Conservation (phyloP, 2,329 filamentous ascomycete species). For the Phialocephala sp. region DNA sequence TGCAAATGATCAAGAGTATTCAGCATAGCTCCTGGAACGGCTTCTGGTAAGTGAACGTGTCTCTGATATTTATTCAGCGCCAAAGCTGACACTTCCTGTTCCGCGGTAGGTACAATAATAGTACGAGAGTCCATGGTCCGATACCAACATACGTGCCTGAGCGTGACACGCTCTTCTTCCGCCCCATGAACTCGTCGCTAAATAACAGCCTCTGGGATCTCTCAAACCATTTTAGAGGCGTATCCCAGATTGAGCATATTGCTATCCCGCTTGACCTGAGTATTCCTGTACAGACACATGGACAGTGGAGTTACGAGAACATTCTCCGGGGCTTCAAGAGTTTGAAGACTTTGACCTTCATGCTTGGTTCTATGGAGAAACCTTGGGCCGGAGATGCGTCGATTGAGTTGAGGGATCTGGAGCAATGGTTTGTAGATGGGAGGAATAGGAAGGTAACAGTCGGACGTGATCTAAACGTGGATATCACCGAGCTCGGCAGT, state of each 20-base stretch:
- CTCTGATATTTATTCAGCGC: neutral
- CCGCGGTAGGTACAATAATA: too few species aligned
- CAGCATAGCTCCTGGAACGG: neutral
- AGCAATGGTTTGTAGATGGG: slow-evolving; percentile 27
- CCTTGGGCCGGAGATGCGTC: slow-evolving; percentile 7
- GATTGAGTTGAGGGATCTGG: slow-evolving; percentile 21
- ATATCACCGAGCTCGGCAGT: neutral
- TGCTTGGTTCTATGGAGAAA: slow-evolving; percentile 23
- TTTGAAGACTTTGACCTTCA: slow-evolving; percentile 24
- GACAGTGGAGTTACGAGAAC: neutral
- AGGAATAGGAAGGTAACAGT: slow-evolving; percentile 9
- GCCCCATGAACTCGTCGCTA: slow-evolving; percentile 12
- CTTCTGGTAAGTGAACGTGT: too few species aligned
- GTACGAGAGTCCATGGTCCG: neutral
- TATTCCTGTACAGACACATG: neutral
- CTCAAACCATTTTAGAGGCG: neutral
- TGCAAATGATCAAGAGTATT: neutral
- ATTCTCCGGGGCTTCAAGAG: neutral
- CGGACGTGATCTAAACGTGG: neutral
- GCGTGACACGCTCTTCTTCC: slow-evolving; percentile 25
- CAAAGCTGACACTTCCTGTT: neutral
- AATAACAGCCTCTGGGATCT: neutral
- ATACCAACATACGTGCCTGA: slow-evolving; percentile 13
- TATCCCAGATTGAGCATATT: neutral
- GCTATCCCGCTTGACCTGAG: slow-evolving; percentile 1